Evolutionary conservation across 176 grass and related monocot species (phyloP).

Genomic region (Canna indica): DNA sequence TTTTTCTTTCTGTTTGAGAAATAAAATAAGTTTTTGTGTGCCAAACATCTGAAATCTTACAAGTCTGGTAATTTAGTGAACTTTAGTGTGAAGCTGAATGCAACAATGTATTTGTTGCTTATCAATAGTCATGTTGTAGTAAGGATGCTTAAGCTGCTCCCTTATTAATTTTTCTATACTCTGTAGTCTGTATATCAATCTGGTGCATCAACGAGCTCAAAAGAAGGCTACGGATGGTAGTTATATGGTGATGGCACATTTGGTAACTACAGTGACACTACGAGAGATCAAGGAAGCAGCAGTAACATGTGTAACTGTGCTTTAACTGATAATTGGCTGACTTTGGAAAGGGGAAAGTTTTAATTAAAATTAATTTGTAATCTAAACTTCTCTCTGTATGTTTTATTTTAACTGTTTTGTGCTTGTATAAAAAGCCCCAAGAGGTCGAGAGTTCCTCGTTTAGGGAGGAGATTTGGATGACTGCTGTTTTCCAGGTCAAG

Average conservation of each 20-base stretch:
- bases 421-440: too few relatives aligned
- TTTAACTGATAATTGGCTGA: too few relatives aligned
- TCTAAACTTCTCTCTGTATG: too few relatives aligned
- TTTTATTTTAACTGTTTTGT: too few relatives aligned
- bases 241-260: too few relatives aligned
- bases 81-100: constrained; percentile 69
- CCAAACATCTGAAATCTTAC: constrained; percentile 63
- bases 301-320: neutral
- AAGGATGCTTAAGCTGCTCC: constrained; percentile 67
- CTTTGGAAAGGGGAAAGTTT: too few relatives aligned
- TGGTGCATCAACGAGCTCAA: too few relatives aligned
- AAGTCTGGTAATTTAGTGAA: constrained; percentile 59
- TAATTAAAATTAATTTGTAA: too few relatives aligned
- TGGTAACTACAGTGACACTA: neutral
- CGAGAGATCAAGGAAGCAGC: neutral
- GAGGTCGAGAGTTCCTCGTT: too few relatives aligned
- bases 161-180: constrained; percentile 31
- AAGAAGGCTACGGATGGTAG: too few relatives aligned
- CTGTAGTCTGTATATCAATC: too few relatives aligned
- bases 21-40: constrained; percentile 7
- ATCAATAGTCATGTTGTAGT: constrained; percentile 66
- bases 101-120: constrained; percentile 67
- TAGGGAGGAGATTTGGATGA: neutral
- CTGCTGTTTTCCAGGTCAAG: neutral
- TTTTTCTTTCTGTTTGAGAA: neutral